Base-by-base conservation (phyloP, 2,329 filamentous ascomycete species). In the Trematosphaeria pertusa region DNA sequence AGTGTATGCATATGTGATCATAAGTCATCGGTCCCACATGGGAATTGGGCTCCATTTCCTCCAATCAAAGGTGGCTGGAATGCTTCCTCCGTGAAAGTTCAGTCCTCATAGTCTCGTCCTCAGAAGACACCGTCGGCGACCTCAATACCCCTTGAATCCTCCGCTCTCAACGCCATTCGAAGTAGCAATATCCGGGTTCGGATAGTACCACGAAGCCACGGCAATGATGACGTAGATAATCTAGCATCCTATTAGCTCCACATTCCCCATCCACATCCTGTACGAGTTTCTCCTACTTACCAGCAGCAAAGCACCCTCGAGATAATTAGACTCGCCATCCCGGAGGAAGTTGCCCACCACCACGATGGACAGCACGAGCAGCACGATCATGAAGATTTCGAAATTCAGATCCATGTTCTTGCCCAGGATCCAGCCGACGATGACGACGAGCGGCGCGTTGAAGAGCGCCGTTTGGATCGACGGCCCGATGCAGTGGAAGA, bases 401-500 rank as follows among this genome's bases (percentile, higher is more conserved):
- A 96, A 96, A 69, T 91, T 87, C 32, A 96, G 77, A 52, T 88
- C 86, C 82, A 97, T 89, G 2, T 79, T 69, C 59, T 85, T 85
- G 48, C 75, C 75, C 33, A 91, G 72, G 17, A 87, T 85, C 91
- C 92, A 96, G 30, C 87, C 89, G 37, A 95, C 86, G 19, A 96
- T 80, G 28, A 96, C 86, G 4, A 90, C 86, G 1, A 96, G 79
- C 0, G 92, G 91, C 0, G 87, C 90, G 65, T 95, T 96, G 66
- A 96, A 86, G 11, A 96, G 82, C 1, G 91, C 90, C 0, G 92
- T 96, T 73, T 96, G 92, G 46, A 96, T 87, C 0, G 89, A 93
- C 1, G 91, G 87, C 18, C 89, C 91, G 19, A 96, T 84, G 51
- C 93, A 89, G 69, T 96, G 90, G 43, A 89, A 88, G 12, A 94